A percentile compares a stretch with the other conserved stretches of the same genome.
Conservation (phyloP, 805 yeast genomes). For the Starmerella stigmatis region DNA sequence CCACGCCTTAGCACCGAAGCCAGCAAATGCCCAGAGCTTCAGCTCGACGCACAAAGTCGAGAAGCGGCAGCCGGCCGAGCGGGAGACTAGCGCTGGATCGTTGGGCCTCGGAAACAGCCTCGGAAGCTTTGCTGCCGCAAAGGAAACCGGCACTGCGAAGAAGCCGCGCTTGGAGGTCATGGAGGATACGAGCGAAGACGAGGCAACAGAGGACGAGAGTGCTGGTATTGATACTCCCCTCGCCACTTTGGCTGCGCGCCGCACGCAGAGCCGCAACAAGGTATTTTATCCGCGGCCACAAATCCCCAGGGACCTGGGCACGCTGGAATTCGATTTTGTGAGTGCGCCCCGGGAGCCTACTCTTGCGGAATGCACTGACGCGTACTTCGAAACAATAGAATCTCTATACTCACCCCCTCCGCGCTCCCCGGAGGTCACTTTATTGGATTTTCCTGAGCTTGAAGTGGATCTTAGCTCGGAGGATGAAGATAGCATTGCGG, state of each 20-base stretch:
- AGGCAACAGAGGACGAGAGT: conserved; percentile 1
- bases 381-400: not conserved
- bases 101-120: too few species aligned
- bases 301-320: not conserved
- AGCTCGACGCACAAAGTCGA: not conserved
- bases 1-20: conserved; percentile 12
- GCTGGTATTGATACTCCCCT: not conserved
- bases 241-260: conserved; percentile 1
- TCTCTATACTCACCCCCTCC: not conserved
- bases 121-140: too few species aligned
- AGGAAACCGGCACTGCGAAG: too few species aligned
- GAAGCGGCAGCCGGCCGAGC: not conserved
- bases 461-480: not conserved
- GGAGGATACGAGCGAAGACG: not conserved
- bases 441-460: conserved; percentile 14
- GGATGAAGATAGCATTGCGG: not conserved
- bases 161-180: not conserved
- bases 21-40: conserved; percentile 5
- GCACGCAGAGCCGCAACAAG: not conserved
- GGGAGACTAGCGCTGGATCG: too few species aligned
- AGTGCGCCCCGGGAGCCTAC: not conserved
- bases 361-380: not conserved
- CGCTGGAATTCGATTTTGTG: not conserved
- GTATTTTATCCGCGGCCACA: conserved; percentile 6
- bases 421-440: not conserved